These are phyloP conservation scores for Curvularia eragrostidis DNA, from an alignment of 2,329 filamentous ascomycete species.

Conservation along the genomic window DNA sequence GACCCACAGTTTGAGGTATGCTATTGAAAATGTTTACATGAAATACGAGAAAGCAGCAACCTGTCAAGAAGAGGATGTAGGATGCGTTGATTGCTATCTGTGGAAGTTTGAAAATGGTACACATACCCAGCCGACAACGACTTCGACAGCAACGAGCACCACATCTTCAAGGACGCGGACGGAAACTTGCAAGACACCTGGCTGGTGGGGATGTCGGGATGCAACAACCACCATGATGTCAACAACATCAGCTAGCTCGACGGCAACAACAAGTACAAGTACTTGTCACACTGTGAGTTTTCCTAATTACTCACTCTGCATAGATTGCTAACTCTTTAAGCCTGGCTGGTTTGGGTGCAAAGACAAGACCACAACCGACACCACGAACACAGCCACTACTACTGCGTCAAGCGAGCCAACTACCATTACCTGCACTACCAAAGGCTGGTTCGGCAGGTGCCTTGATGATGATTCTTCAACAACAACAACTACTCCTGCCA, in stretches of 20 bases:
- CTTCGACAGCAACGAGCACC: slow-evolving; percentile 33
- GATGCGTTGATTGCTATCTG: slow-evolving; percentile 45
- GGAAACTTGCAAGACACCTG: slow-evolving; percentile 47
- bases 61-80: slow-evolving; percentile 45
- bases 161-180: slow-evolving; percentile 40
- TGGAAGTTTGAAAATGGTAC: slow-evolving; percentile 49
- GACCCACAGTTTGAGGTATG: slow-evolving; percentile 42
- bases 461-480: slow-evolving; percentile 32
- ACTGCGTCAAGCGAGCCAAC: slow-evolving; percentile 32
- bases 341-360: slow-evolving; percentile 50
- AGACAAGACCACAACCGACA: slow-evolving; percentile 36
- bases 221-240: slow-evolving; percentile 38
- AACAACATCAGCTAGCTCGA: slow-evolving; percentile 29
- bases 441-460: slow-evolving; percentile 49
- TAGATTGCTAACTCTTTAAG: slow-evolving; percentile 23
- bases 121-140: slow-evolving; percentile 35
- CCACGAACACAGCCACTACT: slow-evolving; percentile 24
- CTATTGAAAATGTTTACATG: slow-evolving; percentile 46
- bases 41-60: slow-evolving; percentile 44
- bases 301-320: background rate
- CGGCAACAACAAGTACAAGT: slow-evolving; percentile 35
- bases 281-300: slow-evolving; percentile 44
- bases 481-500: slow-evolving; percentile 36
- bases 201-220: slow-evolving; percentile 49
- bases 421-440: slow-evolving; percentile 42